phyloP scores from a whole-genome alignment of 176 grass and related monocot genomes.

The Elaeis guineensis region DNA sequence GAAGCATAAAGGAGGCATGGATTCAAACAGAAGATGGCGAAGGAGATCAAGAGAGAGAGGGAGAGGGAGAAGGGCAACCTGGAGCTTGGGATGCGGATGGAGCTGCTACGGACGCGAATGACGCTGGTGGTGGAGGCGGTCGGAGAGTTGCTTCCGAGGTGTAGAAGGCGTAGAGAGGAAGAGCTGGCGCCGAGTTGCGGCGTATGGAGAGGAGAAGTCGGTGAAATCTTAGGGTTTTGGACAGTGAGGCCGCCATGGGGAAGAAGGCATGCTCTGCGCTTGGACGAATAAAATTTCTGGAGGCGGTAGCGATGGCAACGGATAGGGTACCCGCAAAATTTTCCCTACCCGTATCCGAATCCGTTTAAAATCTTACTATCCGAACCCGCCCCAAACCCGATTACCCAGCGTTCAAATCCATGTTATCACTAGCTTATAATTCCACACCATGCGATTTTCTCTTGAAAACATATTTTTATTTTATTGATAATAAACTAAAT shows the following conservation, averaged over 20 bases:
- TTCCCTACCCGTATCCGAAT: too few species aligned
- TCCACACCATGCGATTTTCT: too few species aligned
- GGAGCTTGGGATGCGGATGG: slow-evolving; percentile 25
- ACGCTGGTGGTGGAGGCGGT: slow-evolving; percentile 15
- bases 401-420: too few species aligned
- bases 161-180: neutral
- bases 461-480: too few species aligned
- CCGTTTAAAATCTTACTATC: too few species aligned
- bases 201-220: slow-evolving; percentile 5
- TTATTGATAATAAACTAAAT: too few species aligned
- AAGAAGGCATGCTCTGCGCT: neutral
- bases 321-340: too few species aligned
- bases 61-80: neutral
- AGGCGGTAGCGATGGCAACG: too few species aligned
- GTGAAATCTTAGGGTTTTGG: slow-evolving; percentile 35
- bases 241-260: slow-evolving; percentile 52
- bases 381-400: too few species aligned
- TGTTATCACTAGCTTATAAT: too few species aligned
- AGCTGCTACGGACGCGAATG: slow-evolving; percentile 9
- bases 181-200: slow-evolving; percentile 17
- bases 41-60: neutral
- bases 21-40: neutral
- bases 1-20: neutral
- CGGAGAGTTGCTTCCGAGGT: slow-evolving; percentile 24
- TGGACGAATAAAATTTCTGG: too few species aligned